A percentile compares a stretch with the other conserved stretches of the same genome.
Conservation (phyloP, 495 filamentous ascomycete genomes). For the Aspergillus mulundensis region DNA sequence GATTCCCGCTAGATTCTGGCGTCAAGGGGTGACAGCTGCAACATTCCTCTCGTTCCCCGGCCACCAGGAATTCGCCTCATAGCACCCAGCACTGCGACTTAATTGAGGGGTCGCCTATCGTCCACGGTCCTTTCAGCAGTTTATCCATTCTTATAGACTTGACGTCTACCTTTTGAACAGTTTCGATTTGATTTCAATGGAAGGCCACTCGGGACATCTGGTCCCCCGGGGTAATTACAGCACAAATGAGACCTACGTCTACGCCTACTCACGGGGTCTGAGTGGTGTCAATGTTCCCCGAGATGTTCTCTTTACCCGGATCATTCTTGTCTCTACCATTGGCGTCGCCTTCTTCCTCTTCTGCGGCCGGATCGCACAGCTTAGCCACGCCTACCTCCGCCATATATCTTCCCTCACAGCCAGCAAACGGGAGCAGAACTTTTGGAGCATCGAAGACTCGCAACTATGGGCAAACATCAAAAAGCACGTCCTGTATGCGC, state of each 20-base stretch:
- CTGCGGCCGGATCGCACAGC: constrained; percentile 53
- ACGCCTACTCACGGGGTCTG: constrained; percentile 42
- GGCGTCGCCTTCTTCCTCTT: constrained; percentile 50
- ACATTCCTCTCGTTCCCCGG: constrained; percentile 14
- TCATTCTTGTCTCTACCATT: constrained; percentile 46
- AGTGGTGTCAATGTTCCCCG: constrained; percentile 41
- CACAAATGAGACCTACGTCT: constrained; percentile 39
- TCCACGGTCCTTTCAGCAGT: neutral
- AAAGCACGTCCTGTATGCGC: constrained; percentile 76
- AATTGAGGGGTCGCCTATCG: neutral
- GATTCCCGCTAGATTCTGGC: neutral
- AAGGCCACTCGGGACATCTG: constrained; percentile 24
- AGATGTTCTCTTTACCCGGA: constrained; percentile 39
- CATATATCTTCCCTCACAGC: constrained; percentile 63
- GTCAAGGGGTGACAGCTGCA: neutral
- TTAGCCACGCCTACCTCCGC: constrained; percentile 65
- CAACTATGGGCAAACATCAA: constrained; percentile 68
- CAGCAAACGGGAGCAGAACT: constrained; percentile 46
- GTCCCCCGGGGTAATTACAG: constrained; percentile 30
- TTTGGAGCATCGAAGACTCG: constrained; percentile 63
- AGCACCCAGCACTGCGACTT: neutral
- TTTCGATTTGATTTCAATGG: constrained; percentile 29
- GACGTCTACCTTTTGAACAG: neutral
- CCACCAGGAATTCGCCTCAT: constrained; percentile 2
- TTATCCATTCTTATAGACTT: neutral